Conservation (phyloP, 768 basidiomycete species). For the Lyophyllum shimeji region DNA sequence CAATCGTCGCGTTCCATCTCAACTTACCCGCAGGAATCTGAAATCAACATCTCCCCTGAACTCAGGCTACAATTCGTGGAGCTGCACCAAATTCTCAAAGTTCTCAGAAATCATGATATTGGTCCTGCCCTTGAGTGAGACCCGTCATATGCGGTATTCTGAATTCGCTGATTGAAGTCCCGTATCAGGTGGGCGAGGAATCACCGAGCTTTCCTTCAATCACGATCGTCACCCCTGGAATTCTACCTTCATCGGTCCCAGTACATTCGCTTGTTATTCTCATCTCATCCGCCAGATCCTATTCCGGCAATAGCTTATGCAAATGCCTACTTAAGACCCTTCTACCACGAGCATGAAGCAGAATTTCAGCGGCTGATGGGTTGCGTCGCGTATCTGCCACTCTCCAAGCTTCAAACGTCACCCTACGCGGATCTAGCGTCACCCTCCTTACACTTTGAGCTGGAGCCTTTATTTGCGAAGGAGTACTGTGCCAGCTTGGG, state of each 20-base stretch:
- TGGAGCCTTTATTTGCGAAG: slow-evolving; percentile 81
- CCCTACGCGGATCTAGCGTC: slow-evolving; percentile 76
- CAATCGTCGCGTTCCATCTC: not conserved
- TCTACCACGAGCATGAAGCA: slow-evolving; percentile 56
- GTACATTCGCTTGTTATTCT: slow-evolving; percentile 76
- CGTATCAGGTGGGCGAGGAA: slow-evolving; percentile 71
- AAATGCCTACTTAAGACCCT: slow-evolving; percentile 57
- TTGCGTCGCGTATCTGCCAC: slow-evolving; percentile 70
- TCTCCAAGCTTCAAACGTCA: slow-evolving; percentile 61
- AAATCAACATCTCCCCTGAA: slow-evolving; percentile 51
- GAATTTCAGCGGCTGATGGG: slow-evolving; percentile 74
- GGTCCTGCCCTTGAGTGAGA: slow-evolving; percentile 75
- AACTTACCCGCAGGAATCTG: slow-evolving; percentile 56
- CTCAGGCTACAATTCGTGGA: slow-evolving; percentile 60
- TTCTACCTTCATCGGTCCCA: slow-evolving; percentile 91
- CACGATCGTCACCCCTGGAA: slow-evolving; percentile 78
- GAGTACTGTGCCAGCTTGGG: slow-evolving; percentile 88
- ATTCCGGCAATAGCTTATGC: slow-evolving; percentile 74
- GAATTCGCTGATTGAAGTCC: slow-evolving; percentile 4
- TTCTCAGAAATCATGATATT: slow-evolving; percentile 66
- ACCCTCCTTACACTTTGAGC: slow-evolving; percentile 69
- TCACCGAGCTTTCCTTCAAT: slow-evolving; percentile 64
- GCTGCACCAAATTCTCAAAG: slow-evolving; percentile 69
- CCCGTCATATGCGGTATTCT: slow-evolving; percentile 3
- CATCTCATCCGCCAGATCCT: slow-evolving; percentile 57